phyloP scores from a whole-genome alignment of 768 basidiomycete species.

The Hemileccinum rubropunctum region DNA sequence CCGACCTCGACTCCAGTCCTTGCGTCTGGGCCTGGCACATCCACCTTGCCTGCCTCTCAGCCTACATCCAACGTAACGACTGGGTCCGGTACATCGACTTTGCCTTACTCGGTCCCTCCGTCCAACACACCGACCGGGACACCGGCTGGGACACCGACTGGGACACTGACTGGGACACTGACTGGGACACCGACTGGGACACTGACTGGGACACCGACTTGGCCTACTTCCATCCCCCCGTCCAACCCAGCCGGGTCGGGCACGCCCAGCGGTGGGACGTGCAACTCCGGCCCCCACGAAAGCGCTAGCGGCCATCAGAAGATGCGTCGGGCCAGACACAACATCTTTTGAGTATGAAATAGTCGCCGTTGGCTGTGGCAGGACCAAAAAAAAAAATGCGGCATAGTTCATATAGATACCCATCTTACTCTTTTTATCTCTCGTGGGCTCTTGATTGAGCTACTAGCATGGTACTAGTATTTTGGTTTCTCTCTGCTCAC shows the following conservation, averaged over 20 bases:
- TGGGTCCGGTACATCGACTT: background rate
- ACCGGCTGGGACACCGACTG: too few species aligned
- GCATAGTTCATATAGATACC: too few species aligned
- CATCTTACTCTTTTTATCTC: background rate
- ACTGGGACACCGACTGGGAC: too few species aligned
- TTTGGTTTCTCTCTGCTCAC: too few species aligned
- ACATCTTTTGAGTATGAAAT: background rate
- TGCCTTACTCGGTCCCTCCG: background rate
- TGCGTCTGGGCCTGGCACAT: background rate
- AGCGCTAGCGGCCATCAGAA: background rate
- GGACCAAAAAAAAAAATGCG: too few species aligned
- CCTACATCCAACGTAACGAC: background rate
- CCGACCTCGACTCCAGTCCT: background rate
- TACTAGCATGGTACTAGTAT: too few species aligned
- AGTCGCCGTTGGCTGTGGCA: background rate
- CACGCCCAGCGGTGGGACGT: too few species aligned
- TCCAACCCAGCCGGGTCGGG: too few species aligned
- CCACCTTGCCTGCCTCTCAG: background rate
- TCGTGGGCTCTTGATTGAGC: too few species aligned
- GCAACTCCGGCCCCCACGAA: too few species aligned
- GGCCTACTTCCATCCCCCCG: background rate
- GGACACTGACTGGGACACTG: too few species aligned
- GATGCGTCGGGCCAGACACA: background rate
- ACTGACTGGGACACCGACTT: background rate
- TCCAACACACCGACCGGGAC: background rate